Percentiles rank a stretch among this genome's conserved stretches.
Conservation (phyloP, 257 asterid genomes). For the Phtheirospermum japonicum region DNA sequence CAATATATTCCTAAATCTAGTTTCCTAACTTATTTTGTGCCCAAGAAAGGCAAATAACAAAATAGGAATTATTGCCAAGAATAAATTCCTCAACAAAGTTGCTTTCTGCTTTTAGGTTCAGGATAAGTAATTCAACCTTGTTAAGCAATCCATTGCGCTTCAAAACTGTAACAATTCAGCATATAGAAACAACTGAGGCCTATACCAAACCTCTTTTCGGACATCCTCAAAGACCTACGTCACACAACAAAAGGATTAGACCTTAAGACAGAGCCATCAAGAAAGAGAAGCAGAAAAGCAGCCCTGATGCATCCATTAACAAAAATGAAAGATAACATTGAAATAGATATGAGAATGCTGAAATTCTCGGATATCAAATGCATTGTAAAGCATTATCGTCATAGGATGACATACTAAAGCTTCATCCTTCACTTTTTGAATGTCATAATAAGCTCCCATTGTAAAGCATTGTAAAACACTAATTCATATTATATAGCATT, state of each 20-base stretch:
- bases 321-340: background rate
- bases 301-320: background rate
- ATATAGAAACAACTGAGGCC: slow-evolving; percentile 50
- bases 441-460: too few relatives aligned
- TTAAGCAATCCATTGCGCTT: slow-evolving; percentile 57
- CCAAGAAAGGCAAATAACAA: too few relatives aligned
- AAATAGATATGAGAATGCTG: background rate
- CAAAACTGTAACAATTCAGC: slow-evolving; percentile 60
- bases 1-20: too few relatives aligned
- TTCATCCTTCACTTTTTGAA: too few relatives aligned
- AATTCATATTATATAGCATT: too few relatives aligned
- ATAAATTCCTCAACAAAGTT: too few relatives aligned
- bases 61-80: too few relatives aligned
- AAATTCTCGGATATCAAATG: too few relatives aligned
- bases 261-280: background rate
- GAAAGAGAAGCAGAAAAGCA: background rate
- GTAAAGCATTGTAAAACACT: too few relatives aligned
- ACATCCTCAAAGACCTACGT: slow-evolving; percentile 64
- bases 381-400: background rate
- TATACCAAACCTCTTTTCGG: slow-evolving; percentile 60
- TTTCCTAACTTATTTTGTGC: too few relatives aligned
- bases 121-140: slow-evolving; percentile 41
- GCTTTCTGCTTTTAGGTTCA: slow-evolving; percentile 46
- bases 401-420: background rate
- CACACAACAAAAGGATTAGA: slow-evolving; percentile 4